A percentile compares a stretch with the other conserved stretches of the same genome.
phyloP scores from a whole-genome alignment of 192 early-diverging fungal genomes.

The Linnemannia elongata region DNA sequence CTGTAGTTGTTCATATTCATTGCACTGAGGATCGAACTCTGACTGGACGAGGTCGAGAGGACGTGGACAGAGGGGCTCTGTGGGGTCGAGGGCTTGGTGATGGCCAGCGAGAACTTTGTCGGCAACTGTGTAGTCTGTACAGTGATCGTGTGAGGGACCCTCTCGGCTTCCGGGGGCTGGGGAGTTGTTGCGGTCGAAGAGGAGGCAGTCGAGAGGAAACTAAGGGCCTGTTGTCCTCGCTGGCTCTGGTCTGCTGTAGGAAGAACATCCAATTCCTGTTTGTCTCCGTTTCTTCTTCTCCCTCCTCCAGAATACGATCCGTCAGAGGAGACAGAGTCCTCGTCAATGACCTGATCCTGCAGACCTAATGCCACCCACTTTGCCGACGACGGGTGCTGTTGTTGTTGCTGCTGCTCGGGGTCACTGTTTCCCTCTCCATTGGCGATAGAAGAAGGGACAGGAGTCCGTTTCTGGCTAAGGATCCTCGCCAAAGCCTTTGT shows the following conservation, averaged over 20 bases:
- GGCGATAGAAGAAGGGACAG: background rate
- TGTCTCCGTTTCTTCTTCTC: slow-evolving; percentile 5
- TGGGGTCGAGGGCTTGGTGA: slow-evolving; percentile 26
- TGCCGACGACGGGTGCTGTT: slow-evolving; percentile 14
- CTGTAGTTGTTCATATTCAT: slow-evolving; percentile 17
- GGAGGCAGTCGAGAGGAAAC: background rate
- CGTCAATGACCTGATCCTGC: slow-evolving; percentile 49
- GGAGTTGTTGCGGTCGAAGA: background rate
- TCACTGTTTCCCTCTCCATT: slow-evolving; percentile 27
- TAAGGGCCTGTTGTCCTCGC: background rate
- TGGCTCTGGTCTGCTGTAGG: background rate
- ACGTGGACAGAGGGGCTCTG: slow-evolving; percentile 28
- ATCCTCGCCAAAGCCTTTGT: slow-evolving; percentile 53
- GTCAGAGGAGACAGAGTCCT: slow-evolving; percentile 42
- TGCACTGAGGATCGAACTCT: slow-evolving; percentile 30
- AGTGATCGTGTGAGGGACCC: slow-evolving; percentile 41
- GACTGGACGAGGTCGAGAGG: slow-evolving; percentile 36
- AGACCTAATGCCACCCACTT: slow-evolving; percentile 25
- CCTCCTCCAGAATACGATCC: slow-evolving; percentile 23
- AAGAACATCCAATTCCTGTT: slow-evolving; percentile 22
- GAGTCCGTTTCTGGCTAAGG: slow-evolving; percentile 36
- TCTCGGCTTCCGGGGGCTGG: slow-evolving; percentile 21
- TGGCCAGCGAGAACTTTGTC: slow-evolving; percentile 48
- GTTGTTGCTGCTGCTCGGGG: slow-evolving; percentile 14
- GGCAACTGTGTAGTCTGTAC: slow-evolving; percentile 41